Base-by-base conservation (phyloP, 352 stramenopile genomes). In the Blastocystis sp. region DNA sequence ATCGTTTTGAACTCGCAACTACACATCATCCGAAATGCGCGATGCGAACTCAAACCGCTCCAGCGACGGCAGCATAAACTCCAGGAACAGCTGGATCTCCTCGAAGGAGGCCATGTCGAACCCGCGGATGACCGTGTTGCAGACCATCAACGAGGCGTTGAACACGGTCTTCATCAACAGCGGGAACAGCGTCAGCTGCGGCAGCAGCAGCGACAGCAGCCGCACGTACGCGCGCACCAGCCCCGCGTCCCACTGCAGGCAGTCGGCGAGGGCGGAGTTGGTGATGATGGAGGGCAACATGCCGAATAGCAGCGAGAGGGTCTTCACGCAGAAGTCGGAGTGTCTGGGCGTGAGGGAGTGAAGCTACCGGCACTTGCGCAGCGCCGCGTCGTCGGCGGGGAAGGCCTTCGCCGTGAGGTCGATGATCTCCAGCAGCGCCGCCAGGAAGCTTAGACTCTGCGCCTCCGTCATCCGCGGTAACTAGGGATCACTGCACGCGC, bases 151-250 rank as follows among this genome's bases (percentile, higher is more conserved):
- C 21, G 52, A 41, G 0, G 74, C 34, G 4, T 84, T 28, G 5
- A 84, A 66, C n/a, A 84, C 61, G 5, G 14, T 67, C 56, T 84
- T 84, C 74, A 84, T 84, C 14, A 84, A 34, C 38, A 84, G 21
- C 41, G 74, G 74, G 60, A 56, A 84, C 34, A 70, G 69, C 3
- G 74, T 66, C 9, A 84, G 53, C 7, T 74, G n/a, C 64, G 64
- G 41, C 40, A 23, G 23, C 17, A 41, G 40, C 7, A 74, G 40
- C 64, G 64, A 74, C 0, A 48, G 34, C 21, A 74, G 34, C 64
- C 45, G 21, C 11, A 52, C 7, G 41, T 48, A 74, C 64, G 21
- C 38, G 11, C 19, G 34, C 4, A 76, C 48, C 10, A 76, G 5
- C 9, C 28, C 41, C 4, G 34, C 48, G 2, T 76, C 38, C 66